These are phyloP conservation scores for Erodium moschatum DNA, from an alignment of 441 rosid genomes.

Conservation along the genomic window DNA sequence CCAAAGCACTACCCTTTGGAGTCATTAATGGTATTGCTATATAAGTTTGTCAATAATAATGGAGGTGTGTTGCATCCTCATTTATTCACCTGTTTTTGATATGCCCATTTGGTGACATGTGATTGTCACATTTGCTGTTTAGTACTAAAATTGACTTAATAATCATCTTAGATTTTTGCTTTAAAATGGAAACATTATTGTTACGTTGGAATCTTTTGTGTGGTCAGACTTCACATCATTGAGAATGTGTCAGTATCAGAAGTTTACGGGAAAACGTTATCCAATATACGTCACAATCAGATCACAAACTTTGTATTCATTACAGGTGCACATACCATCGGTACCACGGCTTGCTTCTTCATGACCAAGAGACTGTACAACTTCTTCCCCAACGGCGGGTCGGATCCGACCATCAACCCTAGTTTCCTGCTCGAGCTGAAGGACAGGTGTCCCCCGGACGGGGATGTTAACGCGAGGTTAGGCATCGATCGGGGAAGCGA, in stretches of 20 bases:
- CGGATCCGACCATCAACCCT: conserved; percentile 19
- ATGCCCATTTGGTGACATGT: not conserved
- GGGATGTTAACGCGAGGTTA: conserved; percentile 17
- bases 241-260: no score
- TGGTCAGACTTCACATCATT: no score
- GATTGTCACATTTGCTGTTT: not conserved
- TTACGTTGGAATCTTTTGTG: no score
- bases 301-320: not conserved
- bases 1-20: not conserved
- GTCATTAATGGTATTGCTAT: not conserved
- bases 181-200: no score
- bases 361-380: conserved; percentile 22
- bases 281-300: no score
- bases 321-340: conserved; percentile 23
- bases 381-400: conserved; percentile 15
- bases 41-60: no score
- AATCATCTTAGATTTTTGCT: no score
- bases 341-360: conserved; percentile 29
- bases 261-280: no score
- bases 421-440: conserved; percentile 13
- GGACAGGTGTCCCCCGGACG: conserved; percentile 16
- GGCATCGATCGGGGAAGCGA: conserved; percentile 21
- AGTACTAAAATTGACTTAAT: not conserved
- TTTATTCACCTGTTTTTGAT: not conserved
- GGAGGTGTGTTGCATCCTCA: not conserved